These are phyloP conservation scores for Yamadazyma kitorensis DNA, from an alignment of 805 yeast species.

Conservation along the genomic window DNA sequence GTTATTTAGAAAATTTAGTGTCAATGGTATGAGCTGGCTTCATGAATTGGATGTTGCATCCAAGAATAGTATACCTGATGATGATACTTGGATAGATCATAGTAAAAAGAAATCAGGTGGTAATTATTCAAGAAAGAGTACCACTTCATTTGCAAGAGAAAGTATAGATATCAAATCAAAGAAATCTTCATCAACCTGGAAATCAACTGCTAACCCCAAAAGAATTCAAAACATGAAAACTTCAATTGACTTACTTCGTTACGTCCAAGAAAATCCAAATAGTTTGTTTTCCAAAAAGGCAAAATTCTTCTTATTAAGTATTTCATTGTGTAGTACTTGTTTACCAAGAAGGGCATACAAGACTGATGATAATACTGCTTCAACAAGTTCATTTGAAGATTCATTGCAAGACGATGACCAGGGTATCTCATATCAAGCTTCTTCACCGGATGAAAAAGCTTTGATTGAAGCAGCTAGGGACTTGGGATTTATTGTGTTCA, in stretches of 20 bases:
- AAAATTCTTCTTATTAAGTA: conserved; percentile 71
- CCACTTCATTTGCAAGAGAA: conserved; percentile 31
- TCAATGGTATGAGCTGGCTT: conserved; percentile 86
- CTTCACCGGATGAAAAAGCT: conserved; percentile 97
- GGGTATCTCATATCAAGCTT: conserved; percentile 77
- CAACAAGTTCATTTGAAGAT: conserved; percentile 1
- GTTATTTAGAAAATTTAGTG: conserved; percentile 86
- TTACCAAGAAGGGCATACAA: conserved; percentile 55
- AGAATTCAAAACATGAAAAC: conserved; percentile 42
- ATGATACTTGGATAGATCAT: not conserved
- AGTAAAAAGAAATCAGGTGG: not conserved
- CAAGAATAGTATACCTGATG: not conserved
- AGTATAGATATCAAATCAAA: conserved; percentile 28
- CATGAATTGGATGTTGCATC: conserved; percentile 62
- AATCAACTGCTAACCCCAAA: conserved; percentile 46
- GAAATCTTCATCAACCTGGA: conserved; percentile 37
- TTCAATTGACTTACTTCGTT: conserved; percentile 62
- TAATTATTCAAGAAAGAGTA: conserved; percentile 18
- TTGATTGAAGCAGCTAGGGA: conserved; percentile 93
- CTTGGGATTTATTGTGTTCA: conserved; percentile 82
- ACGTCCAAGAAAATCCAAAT: conserved; percentile 70
- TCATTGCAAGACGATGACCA: conserved; percentile 11
- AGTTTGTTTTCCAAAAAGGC: conserved; percentile 68
- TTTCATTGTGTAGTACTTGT: conserved; percentile 90
- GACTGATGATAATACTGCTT: not conserved